phyloP scores from a whole-genome alignment of 2,329 filamentous ascomycete genomes.

The Arthrobotrys conoides region DNA sequence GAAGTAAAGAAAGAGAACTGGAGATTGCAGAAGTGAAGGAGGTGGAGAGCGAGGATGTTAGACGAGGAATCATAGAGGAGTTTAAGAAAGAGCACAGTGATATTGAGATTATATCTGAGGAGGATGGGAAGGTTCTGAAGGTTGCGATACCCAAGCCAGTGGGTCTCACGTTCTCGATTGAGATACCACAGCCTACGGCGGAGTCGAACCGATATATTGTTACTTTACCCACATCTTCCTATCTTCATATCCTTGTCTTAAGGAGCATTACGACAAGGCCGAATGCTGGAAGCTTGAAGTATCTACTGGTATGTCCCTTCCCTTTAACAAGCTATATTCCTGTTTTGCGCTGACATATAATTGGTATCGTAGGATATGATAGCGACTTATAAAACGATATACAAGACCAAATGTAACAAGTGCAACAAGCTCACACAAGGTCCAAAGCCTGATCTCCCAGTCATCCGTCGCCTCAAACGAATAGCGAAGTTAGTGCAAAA shows the following conservation, averaged over 20 bases:
- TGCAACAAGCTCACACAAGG: slow-evolving; percentile 48
- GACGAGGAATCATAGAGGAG: slow-evolving; percentile 42
- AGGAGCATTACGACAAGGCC: slow-evolving; percentile 53
- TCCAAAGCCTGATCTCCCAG: slow-evolving; percentile 52
- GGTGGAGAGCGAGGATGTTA: slow-evolving; percentile 37
- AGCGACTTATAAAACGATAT: slow-evolving; percentile 54
- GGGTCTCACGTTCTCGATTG: slow-evolving; percentile 40
- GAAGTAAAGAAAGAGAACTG: slow-evolving; percentile 42
- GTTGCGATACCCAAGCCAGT: slow-evolving; percentile 44
- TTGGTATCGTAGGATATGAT: slow-evolving; percentile 44
- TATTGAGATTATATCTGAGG: slow-evolving; percentile 38
- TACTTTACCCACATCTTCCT: slow-evolving; percentile 38
- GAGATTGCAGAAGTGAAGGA: slow-evolving; percentile 44
- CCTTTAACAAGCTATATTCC: background rate
- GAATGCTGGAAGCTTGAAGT: slow-evolving; percentile 56
- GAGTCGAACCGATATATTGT: slow-evolving; percentile 51
- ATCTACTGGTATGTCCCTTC: slow-evolving; percentile 38
- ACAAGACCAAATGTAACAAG: slow-evolving; percentile 52
- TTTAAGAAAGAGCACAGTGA: slow-evolving; percentile 50
- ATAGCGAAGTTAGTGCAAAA: slow-evolving; percentile 50
- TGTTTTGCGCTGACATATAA: background rate
- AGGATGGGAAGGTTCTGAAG: slow-evolving; percentile 45
- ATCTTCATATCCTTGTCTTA: slow-evolving; percentile 49
- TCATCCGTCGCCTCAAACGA: slow-evolving; percentile 47
- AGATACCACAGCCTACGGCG: slow-evolving; percentile 26